Evolutionary conservation across 2,329 filamentous ascomycete genomes (phyloP), one percentile per base, ranked within the genome.

Genomic region (Orbilia brochopaga): DNA sequence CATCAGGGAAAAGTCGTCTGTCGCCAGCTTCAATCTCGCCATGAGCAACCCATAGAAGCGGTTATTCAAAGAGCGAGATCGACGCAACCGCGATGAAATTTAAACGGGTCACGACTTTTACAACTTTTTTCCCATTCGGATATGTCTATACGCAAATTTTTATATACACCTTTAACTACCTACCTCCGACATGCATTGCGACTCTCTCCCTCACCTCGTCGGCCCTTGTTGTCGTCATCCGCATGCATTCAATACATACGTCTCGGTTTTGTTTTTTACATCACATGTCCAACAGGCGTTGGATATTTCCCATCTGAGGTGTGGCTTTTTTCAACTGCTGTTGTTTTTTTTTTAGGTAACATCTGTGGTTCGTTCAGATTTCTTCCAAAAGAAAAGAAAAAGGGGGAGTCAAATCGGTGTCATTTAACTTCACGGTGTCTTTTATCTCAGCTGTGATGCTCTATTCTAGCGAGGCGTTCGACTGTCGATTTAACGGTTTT

Each of bases 1-100:
- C 24, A 80, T 79, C 24, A 82, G 81, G 70, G 74, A 78, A 40
- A 72, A 72, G 10, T 81, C 81, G 75, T 78, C 79, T 7, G 77
- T 80, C 15, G 67, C 62, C 46, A 73, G 60, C 55, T 72, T 72
- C 51, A 72, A 72, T 44, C 60, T 72, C 19, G 67, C 67, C 30
- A 65, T 65, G 60, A 72, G 60, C 44, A 72, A 72, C 32, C 67
- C 67, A 46, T 72, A 72, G 67, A 72, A 57, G 32, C 30, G 55
- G n/a, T 65, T 65, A 50, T 42, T 8, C 58, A 63, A 64, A 19
- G 30, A 23, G 59, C 46, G 59, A n/a, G 11, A 23, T 32, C 23
- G 15, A 10, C n/a, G 44, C 44, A 48, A 21, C 11, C 44, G 19
- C 17, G 44, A 48, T 21, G n/a, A 44, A n/a, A 27, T 24, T 30